A percentile compares a stretch with the other conserved stretches of the same genome.
These are phyloP conservation scores for Aspergillus quadricinctus DNA, from an alignment of 2,329 filamentous ascomycete species.

Conservation along the genomic window DNA sequence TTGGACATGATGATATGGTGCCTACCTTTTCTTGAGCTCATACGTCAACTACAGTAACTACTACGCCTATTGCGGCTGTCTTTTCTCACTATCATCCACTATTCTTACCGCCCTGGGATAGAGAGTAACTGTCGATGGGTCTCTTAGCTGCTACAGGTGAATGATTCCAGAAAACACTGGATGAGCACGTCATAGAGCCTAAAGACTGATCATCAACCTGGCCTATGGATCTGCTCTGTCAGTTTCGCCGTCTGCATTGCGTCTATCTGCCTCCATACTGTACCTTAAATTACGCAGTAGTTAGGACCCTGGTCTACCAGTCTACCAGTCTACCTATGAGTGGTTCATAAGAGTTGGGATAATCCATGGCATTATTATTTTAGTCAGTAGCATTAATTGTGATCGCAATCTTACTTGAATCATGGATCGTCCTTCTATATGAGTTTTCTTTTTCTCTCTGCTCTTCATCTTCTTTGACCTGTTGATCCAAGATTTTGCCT, in stretches of 20 bases:
- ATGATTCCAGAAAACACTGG: background rate
- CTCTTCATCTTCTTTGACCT: constrained; percentile 6
- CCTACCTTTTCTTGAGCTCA: background rate
- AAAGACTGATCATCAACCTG: background rate
- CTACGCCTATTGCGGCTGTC: background rate
- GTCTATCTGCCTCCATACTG: background rate
- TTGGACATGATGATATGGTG: background rate
- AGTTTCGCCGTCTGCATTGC: background rate
- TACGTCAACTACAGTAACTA: background rate
- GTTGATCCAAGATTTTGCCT: background rate
- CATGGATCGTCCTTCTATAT: background rate
- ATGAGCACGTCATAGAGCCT: background rate
- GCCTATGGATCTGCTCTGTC: background rate
- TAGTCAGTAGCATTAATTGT: background rate
- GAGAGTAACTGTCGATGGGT: background rate
- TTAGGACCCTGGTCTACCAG: background rate
- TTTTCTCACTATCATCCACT: background rate
- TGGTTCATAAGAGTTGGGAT: background rate
- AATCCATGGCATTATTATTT: background rate
- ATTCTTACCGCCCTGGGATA: too few species aligned
- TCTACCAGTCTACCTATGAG: background rate
- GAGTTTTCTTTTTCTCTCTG: constrained; percentile 4
- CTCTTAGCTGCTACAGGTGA: background rate
- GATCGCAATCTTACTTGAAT: background rate
- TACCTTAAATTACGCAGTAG: background rate